A percentile compares a stretch with the other conserved stretches of the same genome.
These are phyloP conservation scores for Moesziomyces antarcticus DNA, from an alignment of 1,284 basidiomycete genomes.

Conservation along the genomic window DNA sequence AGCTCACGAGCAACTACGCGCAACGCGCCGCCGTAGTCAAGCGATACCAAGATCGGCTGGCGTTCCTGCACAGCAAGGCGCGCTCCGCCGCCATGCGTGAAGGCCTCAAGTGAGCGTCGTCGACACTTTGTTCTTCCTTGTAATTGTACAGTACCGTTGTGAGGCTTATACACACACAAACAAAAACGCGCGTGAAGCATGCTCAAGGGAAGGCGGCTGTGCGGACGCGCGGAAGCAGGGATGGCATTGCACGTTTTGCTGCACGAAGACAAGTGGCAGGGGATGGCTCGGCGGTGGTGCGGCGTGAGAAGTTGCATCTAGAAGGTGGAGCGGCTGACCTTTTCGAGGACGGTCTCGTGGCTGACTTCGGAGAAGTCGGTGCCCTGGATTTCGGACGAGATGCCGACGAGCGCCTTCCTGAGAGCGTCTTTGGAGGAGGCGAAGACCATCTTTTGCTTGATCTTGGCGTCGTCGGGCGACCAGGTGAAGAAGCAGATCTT, in stretches of 20 bases:
- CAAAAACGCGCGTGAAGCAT: too few relatives aligned
- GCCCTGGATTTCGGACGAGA: slow-evolving; percentile 85
- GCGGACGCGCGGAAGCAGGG: too few relatives aligned
- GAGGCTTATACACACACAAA: too few relatives aligned
- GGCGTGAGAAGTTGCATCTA: slow-evolving; percentile 4
- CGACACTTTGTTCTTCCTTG: background rate
- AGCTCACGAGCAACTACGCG: slow-evolving; percentile 34
- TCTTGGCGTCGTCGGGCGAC: slow-evolving; percentile 85
- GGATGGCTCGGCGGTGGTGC: too few relatives aligned
- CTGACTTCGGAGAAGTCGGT: slow-evolving; percentile 84
- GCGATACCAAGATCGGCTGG: slow-evolving; percentile 51
- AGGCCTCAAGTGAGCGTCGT: slow-evolving; percentile 36
- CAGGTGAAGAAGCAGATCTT: slow-evolving; percentile 90
- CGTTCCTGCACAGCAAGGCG: slow-evolving; percentile 52
- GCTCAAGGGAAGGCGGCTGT: too few relatives aligned
- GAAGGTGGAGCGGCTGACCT: slow-evolving; percentile 40
- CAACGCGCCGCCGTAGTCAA: slow-evolving; percentile 43
- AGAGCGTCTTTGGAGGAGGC: slow-evolving; percentile 91
- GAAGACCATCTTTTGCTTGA: slow-evolving; percentile 95
- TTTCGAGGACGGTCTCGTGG: slow-evolving; percentile 72
- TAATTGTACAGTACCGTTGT: background rate
- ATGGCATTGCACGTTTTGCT: background rate
- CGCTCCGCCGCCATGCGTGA: slow-evolving; percentile 55
- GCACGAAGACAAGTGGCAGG: background rate
- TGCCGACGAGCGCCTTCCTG: slow-evolving; percentile 77